phyloP scores from a whole-genome alignment of 129 eudicot species.

The Lactuca saligna region DNA sequence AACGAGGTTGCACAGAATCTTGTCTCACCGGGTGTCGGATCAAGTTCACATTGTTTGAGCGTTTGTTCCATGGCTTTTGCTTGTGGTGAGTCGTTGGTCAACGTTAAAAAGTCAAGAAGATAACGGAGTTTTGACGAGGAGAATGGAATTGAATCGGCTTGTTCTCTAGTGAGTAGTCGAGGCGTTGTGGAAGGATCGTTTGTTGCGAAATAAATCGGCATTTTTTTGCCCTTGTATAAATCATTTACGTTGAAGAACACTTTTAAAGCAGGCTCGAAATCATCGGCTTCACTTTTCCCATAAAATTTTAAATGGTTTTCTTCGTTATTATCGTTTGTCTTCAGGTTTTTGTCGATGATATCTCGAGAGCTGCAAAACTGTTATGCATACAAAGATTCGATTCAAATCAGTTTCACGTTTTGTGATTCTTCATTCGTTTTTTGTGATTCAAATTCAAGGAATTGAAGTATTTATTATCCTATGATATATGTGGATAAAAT shows the following conservation, averaged over 20 bases:
- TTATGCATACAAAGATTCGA: not conserved
- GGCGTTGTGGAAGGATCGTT: slow-evolving; percentile 54
- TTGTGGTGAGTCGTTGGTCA: slow-evolving; percentile 26
- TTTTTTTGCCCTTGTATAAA: slow-evolving; percentile 50
- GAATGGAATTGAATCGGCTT: slow-evolving; percentile 33
- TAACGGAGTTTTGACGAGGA: slow-evolving; percentile 26
- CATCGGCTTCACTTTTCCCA: slow-evolving; percentile 9
- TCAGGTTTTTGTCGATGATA: slow-evolving; percentile 7
- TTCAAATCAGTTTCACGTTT: slow-evolving; percentile 3
- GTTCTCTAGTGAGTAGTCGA: slow-evolving; percentile 34
- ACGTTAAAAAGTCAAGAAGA: slow-evolving; percentile 17
- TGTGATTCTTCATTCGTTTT: not conserved
- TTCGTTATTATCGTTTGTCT: not conserved
- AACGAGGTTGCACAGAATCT: slow-evolving; percentile 42
- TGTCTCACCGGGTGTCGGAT: slow-evolving; percentile 20
- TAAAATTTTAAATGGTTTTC: slow-evolving; percentile 16
- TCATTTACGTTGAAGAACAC: slow-evolving; percentile 62
- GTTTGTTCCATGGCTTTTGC: slow-evolving; percentile 36
- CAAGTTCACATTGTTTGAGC: slow-evolving; percentile 37
- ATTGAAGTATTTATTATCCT: not conserved
- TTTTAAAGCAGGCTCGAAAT: slow-evolving; percentile 52
- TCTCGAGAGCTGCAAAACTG: slow-evolving; percentile 32
- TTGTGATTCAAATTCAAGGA: not conserved
- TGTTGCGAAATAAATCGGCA: slow-evolving; percentile 56
- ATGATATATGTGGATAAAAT: too few relatives aligned